Conservation (phyloP, 2,329 filamentous ascomycete genomes). For the Dryadomyces quercus-mongolicae region DNA sequence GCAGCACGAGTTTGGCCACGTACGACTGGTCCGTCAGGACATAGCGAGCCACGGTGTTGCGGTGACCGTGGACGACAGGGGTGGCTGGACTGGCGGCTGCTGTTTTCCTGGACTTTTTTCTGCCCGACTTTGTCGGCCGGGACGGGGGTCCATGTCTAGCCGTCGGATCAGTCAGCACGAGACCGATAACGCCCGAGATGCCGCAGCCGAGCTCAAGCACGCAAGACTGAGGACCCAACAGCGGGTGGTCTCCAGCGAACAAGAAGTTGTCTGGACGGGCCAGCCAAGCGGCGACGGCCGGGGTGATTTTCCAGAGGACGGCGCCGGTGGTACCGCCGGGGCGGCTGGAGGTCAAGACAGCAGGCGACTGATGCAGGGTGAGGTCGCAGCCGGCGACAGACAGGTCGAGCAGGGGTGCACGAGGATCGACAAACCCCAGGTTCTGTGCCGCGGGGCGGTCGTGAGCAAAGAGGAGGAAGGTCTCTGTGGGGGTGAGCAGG, state of each 20-base stretch:
- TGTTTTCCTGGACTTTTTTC: not conserved
- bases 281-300: slow-evolving; percentile 72
- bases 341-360: slow-evolving; percentile 65
- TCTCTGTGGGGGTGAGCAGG: slow-evolving; percentile 44
- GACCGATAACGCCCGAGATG: slow-evolving; percentile 66
- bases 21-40: slow-evolving; percentile 83
- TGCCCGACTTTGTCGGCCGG: not conserved
- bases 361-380: slow-evolving; percentile 71
- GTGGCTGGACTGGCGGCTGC: not conserved
- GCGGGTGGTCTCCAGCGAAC: slow-evolving; percentile 20
- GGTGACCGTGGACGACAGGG: not conserved
- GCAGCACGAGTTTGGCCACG: slow-evolving; percentile 61
- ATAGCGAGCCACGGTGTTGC: slow-evolving; percentile 44
- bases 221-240: slow-evolving; percentile 38
- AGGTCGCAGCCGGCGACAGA: slow-evolving; percentile 58
- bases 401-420: slow-evolving; percentile 49
- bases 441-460: slow-evolving; percentile 55
- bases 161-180: slow-evolving; percentile 46
- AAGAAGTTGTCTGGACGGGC: slow-evolving; percentile 50
- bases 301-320: slow-evolving; percentile 86
- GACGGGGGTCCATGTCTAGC: not conserved
- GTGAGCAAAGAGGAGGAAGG: slow-evolving; percentile 75
- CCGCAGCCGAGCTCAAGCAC: slow-evolving; percentile 83
- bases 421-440: slow-evolving; percentile 75
- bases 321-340: slow-evolving; percentile 46